Base-by-base conservation (phyloP, 352 stramenopile species). In the Elongisporangium prolatum region DNA sequence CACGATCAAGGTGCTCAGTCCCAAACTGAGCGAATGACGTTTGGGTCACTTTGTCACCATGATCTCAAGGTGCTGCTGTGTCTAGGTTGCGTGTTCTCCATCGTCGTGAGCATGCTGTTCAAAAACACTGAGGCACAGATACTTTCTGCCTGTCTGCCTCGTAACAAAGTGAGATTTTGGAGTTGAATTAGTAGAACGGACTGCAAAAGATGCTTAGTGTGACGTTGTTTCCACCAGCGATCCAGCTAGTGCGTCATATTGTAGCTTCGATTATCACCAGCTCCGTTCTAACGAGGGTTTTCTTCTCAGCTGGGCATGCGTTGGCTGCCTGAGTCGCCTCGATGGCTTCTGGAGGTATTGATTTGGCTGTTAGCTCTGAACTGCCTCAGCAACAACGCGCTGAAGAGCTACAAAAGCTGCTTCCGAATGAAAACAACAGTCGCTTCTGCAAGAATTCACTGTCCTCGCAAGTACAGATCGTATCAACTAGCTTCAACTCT, bases 191-290 rank as follows among this genome's bases (percentile, higher is more conserved):
- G 9, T 24, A 77, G 72, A 61, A 86, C 50, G 74, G 71, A 37
- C 88, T 78, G 77, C 68, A 76, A 44, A 76, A 81, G 52, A 90
- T 90, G 70, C 72, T 90, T 14, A 70, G 65, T 0, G 65, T 88
- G 49, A 90, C 80, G 4, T 59, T 88, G 0, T 28, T 88, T n/a
- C 80, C 80, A 21, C 80, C 80, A 10, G 60, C 87, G 40, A 52
- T 88, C 18, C 80, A 90, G 59, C 52, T 90, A 58, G 79, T 89
- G 64, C 48, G 65, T 59, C 10, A 25, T 3, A 8, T 56, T 14
- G 13, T 16, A 5, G 18, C 48, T 38, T 10, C 4, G 5, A 11
- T 11, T 22, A 14, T 54, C 3, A 53, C 28, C 54, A n/a, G 54
- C 18, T 40, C 20, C 5, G 51, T 5, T 18, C 53, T 52, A 13